Evolutionary conservation across 257 asterid species (phyloP), one percentile per base, ranked within the genome.

Genomic region (Catharanthus roseus): DNA sequence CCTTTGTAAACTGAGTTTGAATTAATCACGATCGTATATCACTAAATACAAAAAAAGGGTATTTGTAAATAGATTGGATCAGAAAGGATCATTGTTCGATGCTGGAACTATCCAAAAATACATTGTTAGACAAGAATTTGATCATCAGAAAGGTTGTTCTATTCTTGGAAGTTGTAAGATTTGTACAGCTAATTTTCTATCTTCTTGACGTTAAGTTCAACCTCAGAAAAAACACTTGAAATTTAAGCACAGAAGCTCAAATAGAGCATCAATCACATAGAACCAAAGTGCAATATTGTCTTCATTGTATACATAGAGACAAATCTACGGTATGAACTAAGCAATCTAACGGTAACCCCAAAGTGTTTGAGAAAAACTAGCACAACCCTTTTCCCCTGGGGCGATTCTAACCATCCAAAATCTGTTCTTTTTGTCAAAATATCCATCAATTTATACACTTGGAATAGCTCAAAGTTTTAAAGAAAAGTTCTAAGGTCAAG

Each of bases 261-360:
- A 10, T n/a, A 33, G 44, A 31, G 44, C 8, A 16, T 31, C 45
- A 42, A 33, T 33, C n/a, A 61, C 44, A 33, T 33, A 61, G 33
- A 26, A 61, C 9, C 5, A 33, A 55, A 24, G 34, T 24, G 3
- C 19, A 16, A 38, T 24, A 21, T 70, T 67, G 79, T 76, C 74
- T 67, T 18, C 24, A 54, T 3, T 29, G 15, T 75, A n/a, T n/a
- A 73, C 23, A 70, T 76, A 13, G 72, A 54, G 75, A 81, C 84
- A 80, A 63, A 1, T 24, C 19, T 67, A 75, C 89, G 86, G 84
- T 72, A 76, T 44, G 80, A 80, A 69, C 93, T 70, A 87, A 74
- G 88, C 57, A 77, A 64, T 42, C 80, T 73, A 75, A 3, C 81
- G 86, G 80, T 68, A 73, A 72, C 41, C 16, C 80, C 93, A 77